Evolutionary conservation across 495 filamentous ascomycete species (phyloP).

Genomic region (Acidomyces sp.): DNA sequence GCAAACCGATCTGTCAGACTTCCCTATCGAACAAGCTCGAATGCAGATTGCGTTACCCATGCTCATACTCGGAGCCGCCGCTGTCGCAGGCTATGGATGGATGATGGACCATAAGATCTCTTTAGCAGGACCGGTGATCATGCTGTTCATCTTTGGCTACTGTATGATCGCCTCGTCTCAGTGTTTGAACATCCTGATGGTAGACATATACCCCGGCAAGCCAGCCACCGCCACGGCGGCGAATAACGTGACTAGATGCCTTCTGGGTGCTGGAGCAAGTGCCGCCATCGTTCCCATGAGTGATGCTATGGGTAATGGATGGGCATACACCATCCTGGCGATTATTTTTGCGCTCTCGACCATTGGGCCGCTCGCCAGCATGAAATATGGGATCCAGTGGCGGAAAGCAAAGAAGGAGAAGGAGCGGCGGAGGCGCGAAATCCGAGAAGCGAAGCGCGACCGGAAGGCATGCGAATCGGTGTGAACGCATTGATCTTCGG

Average conservation of each 20-base stretch:
- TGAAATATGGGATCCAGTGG: slow-evolving; percentile 30
- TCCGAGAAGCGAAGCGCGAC: slow-evolving; percentile 14
- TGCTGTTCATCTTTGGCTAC: slow-evolving; percentile 35
- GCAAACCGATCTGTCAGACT: slow-evolving; percentile 31
- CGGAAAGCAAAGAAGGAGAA: slow-evolving; percentile 24
- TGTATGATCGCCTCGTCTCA: slow-evolving; percentile 27
- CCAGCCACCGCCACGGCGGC: slow-evolving; percentile 37
- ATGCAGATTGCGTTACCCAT: slow-evolving; percentile 31
- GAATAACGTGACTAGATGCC: slow-evolving; percentile 36
- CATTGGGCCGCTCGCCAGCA: slow-evolving; percentile 29
- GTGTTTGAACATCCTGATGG: slow-evolving; percentile 30
- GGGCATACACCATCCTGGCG: slow-evolving; percentile 35
- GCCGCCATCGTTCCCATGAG: slow-evolving; percentile 33
- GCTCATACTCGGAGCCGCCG: slow-evolving; percentile 27
- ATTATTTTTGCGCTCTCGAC: slow-evolving; percentile 23
- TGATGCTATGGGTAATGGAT: slow-evolving; percentile 35
- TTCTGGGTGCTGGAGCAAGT: slow-evolving; percentile 33
- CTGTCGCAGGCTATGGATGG: slow-evolving; percentile 38
- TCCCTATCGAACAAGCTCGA: slow-evolving; percentile 33
- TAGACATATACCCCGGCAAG: slow-evolving; percentile 33
- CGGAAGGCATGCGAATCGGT: no score
- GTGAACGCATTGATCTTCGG: no score
- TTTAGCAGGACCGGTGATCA: slow-evolving; percentile 30
- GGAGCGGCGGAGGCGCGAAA: slow-evolving; percentile 7
- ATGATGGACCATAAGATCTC: slow-evolving; percentile 28